Evolutionary conservation across 2,329 filamentous ascomycete genomes (phyloP).

Genomic region (Phoma sp.): DNA sequence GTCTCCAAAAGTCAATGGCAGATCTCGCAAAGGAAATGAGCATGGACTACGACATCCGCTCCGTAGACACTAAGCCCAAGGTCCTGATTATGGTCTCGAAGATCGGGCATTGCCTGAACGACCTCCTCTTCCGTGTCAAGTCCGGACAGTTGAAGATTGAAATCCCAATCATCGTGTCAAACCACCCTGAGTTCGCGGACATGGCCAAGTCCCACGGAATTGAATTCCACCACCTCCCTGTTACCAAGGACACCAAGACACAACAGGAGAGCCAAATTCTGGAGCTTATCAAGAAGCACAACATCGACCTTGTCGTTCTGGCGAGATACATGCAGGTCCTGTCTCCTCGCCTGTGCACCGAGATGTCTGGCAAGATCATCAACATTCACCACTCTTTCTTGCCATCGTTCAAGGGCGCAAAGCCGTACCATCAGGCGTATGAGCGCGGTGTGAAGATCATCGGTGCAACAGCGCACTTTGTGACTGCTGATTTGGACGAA

Average conservation of each 20-base stretch:
- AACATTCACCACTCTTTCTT: slow-evolving; percentile 91
- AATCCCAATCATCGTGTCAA: slow-evolving; percentile 80
- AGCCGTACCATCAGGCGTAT: slow-evolving; percentile 87
- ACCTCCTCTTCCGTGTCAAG: slow-evolving; percentile 80
- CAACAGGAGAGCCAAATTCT: slow-evolving; percentile 76
- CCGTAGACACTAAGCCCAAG: slow-evolving; percentile 72
- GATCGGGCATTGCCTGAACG: slow-evolving; percentile 85
- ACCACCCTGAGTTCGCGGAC: slow-evolving; percentile 76
- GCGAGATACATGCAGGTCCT: slow-evolving; percentile 91
- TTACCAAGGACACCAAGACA: slow-evolving; percentile 78
- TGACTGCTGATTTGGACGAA: slow-evolving; percentile 84
- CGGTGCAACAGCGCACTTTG: slow-evolving; percentile 84
- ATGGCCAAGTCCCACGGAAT: slow-evolving; percentile 78
- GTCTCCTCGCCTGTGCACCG: slow-evolving; percentile 74
- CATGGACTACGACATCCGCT: slow-evolving; percentile 76
- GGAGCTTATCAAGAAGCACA: slow-evolving; percentile 71
- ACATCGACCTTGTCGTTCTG: slow-evolving; percentile 80
- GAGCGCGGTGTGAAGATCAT: slow-evolving; percentile 89
- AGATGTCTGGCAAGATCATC: slow-evolving; percentile 87
- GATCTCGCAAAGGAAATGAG: slow-evolving; percentile 68
- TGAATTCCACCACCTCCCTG: slow-evolving; percentile 80
- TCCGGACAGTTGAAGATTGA: slow-evolving; percentile 78
- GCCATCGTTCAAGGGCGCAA: slow-evolving; percentile 86
- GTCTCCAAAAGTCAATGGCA: slow-evolving; percentile 64
- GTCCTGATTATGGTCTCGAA: slow-evolving; percentile 91